These are phyloP conservation scores for Tolypocladium tropicale DNA, from an alignment of 2,329 filamentous ascomycete genomes.

Conservation along the genomic window DNA sequence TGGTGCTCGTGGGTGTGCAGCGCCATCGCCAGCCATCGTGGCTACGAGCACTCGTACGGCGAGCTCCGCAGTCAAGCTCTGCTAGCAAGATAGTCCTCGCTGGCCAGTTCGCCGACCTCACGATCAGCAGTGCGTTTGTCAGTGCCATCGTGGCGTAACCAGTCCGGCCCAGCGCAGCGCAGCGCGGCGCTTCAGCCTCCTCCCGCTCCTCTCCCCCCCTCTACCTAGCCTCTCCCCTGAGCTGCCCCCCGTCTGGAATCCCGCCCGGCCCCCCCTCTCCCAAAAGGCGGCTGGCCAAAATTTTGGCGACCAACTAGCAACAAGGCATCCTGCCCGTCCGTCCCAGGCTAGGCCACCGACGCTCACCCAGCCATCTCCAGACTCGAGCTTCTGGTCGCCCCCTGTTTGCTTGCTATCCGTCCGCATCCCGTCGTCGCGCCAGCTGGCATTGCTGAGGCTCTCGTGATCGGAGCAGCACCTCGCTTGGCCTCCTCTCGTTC, in stretches of 20 bases:
- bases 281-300: constrained; percentile 26
- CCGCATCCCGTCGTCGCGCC: constrained; percentile 5
- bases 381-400: constrained; percentile 22
- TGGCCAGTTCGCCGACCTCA: neutral
- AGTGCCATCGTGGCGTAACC: neutral
- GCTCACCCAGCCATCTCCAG: constrained; percentile 34
- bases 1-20: neutral
- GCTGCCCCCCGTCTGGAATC: constrained; percentile 2
- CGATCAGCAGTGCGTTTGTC: neutral
- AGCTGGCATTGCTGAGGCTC: constrained; percentile 12
- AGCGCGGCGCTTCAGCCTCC: neutral
- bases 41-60: neutral
- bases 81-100: neutral
- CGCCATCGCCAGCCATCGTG: too few species aligned
- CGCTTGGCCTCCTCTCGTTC: neutral
- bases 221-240: constrained; percentile 5
- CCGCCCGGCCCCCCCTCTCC: constrained; percentile 5
- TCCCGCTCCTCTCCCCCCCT: neutral
- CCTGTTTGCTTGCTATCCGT: constrained; percentile 13
- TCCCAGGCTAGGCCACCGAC: constrained; percentile 23
- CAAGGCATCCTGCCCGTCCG: constrained; percentile 1
- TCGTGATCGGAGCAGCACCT: constrained; percentile 3
- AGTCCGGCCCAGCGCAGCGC: neutral
- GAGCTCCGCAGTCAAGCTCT: too few species aligned
- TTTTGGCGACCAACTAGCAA: constrained; percentile 7